Evolutionary conservation across 495 filamentous ascomycete species (phyloP).

Genomic region (Extremus antarcticus): DNA sequence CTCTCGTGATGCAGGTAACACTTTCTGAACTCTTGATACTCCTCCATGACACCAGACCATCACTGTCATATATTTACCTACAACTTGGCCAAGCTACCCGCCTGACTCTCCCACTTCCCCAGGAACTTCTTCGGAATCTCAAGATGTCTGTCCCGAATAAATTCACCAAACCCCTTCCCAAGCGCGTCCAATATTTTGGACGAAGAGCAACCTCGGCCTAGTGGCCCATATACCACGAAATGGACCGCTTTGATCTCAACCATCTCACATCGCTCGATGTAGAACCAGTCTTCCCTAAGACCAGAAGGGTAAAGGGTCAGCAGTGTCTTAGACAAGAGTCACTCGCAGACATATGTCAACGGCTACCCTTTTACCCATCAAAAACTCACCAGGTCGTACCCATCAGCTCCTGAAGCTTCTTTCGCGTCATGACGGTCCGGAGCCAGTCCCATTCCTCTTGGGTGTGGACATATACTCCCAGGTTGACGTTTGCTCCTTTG

Average conservation of each 20-base stretch:
- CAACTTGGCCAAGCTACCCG: not conserved
- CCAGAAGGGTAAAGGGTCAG: too few species aligned
- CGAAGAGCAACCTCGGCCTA: slow-evolving; percentile 25
- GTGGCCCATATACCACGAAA: slow-evolving; percentile 25
- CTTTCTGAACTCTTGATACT: not conserved
- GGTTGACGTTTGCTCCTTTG: slow-evolving; percentile 30
- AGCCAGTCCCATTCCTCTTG: slow-evolving; percentile 28
- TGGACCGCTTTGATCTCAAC: slow-evolving; percentile 26
- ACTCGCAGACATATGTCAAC: too few species aligned
- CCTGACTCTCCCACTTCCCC: not conserved
- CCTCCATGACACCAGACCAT: too few species aligned
- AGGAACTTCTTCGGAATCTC: slow-evolving; percentile 21
- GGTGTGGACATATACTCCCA: slow-evolving; percentile 25
- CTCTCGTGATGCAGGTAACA: not conserved
- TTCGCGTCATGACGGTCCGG: slow-evolving; percentile 22
- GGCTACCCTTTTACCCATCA: too few species aligned
- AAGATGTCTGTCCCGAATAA: slow-evolving; percentile 19
- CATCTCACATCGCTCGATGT: slow-evolving; percentile 27
- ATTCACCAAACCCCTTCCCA: slow-evolving; percentile 30
- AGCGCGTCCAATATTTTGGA: slow-evolving; percentile 22
- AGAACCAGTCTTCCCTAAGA: slow-evolving; percentile 17
- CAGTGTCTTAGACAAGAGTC: too few species aligned
- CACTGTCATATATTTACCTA: too few species aligned
- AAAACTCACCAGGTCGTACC: slow-evolving; percentile 26
- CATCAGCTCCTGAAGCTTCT: slow-evolving; percentile 25